phyloP scores from a whole-genome alignment of 192 early-diverging fungal genomes.

The Linnemannia hyalina region DNA sequence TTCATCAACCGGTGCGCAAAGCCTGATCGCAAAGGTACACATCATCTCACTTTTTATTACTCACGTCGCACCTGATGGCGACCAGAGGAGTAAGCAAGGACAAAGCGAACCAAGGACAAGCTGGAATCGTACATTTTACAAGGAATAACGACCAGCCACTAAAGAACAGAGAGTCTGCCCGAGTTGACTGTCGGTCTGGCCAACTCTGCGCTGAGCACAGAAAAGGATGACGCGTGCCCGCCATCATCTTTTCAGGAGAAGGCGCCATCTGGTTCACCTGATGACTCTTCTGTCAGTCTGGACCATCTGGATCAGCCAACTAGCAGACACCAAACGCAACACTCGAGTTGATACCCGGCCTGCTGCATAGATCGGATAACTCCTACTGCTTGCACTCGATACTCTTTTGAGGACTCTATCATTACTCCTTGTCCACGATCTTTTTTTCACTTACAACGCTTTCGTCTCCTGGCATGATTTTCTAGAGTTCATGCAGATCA shows the following conservation, averaged over 20 bases:
- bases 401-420: neutral
- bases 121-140: neutral
- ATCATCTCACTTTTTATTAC: neutral
- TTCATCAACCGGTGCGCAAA: constrained; percentile 98
- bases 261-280: neutral
- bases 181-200: neutral
- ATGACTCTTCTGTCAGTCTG: neutral
- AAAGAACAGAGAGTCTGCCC: neutral
- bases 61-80: neutral
- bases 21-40: constrained; percentile 90
- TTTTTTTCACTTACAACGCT: neutral
- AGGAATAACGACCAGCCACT: neutral
- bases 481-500: constrained; percentile 94
- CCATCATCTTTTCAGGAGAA: neutral
- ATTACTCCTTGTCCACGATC: neutral
- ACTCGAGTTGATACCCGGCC: neutral
- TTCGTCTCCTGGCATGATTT: neutral
- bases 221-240: constrained; percentile 17
- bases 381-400: neutral
- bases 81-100: neutral
- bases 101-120: neutral
- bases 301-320: neutral
- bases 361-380: neutral
- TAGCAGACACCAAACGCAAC: neutral
- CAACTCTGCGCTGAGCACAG: neutral